These are phyloP conservation scores for Haberlea rhodopensis DNA, from an alignment of 257 asterid species.

Conservation along the genomic window DNA sequence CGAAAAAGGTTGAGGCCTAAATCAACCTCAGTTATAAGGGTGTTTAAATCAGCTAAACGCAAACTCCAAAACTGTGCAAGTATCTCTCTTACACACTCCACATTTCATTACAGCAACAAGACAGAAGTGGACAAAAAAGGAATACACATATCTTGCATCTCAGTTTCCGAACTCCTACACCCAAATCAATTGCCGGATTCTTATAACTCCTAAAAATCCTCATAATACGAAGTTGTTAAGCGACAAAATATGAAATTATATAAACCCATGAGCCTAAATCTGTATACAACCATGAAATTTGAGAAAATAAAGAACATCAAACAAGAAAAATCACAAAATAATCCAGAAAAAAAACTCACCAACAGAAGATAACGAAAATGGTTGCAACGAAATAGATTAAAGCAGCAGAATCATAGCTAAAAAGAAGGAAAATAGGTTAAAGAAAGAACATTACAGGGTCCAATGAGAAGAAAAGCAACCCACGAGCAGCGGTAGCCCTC, in stretches of 20 bases:
- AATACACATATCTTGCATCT: neutral
- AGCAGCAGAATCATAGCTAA: no score
- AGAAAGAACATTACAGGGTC: slow-evolving; percentile 2
- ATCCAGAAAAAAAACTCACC: slow-evolving; percentile 24
- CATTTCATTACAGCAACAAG: no score
- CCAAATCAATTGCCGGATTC: slow-evolving; percentile 16
- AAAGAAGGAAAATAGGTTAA: no score
- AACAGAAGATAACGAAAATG: slow-evolving; percentile 25
- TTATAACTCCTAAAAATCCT: slow-evolving; percentile 14
- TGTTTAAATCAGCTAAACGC: no score
- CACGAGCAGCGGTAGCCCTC: slow-evolving; percentile 13
- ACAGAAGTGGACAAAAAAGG: neutral
- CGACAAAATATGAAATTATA: neutral
- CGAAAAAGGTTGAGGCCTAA: neutral
- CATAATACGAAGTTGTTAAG: neutral
- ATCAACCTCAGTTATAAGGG: slow-evolving; percentile 2
- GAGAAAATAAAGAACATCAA: neutral
- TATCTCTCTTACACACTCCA: no score
- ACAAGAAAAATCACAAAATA: neutral
- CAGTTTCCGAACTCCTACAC: slow-evolving; percentile 19
- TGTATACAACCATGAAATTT: slow-evolving; percentile 5
- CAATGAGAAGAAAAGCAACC: slow-evolving; percentile 25
- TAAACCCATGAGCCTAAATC: slow-evolving; percentile 25
- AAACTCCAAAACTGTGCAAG: neutral
- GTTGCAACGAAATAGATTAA: no score